A percentile compares a stretch with the other conserved stretches of the same genome.
Conservation (phyloP, 2,329 filamentous ascomycete species). For the Diaporthe helianthi region DNA sequence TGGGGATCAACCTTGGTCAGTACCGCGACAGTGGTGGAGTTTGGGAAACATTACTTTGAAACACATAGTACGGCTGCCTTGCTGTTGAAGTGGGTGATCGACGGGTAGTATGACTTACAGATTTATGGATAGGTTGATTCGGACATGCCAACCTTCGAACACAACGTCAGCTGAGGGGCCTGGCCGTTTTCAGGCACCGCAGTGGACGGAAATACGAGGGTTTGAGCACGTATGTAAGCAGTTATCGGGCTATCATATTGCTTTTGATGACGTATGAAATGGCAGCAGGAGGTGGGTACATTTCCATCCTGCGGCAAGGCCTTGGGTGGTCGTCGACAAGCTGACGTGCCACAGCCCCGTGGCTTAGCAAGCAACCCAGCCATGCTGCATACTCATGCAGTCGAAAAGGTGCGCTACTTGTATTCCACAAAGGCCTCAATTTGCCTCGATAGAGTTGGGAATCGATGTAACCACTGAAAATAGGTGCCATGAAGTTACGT, state of each 20-base stretch:
- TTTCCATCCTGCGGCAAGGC: background rate
- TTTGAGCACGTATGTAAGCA: background rate
- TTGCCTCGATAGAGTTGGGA: background rate
- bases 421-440: too few species aligned
- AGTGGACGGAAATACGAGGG: background rate
- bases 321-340: background rate
- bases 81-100: background rate
- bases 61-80: background rate
- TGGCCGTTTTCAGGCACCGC: background rate
- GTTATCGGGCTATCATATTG: background rate
- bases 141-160: too few species aligned
- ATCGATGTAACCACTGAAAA: too few species aligned
- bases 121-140: background rate
- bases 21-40: background rate
- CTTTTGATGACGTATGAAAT: background rate
- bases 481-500: too few species aligned
- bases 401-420: background rate
- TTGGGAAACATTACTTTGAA: background rate
- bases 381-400: background rate
- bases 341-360: conserved; percentile 18
- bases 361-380: background rate
- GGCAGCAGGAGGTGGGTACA: background rate
- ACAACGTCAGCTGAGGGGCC: background rate
- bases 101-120: background rate
- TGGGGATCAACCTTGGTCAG: background rate